Evolutionary conservation across 768 basidiomycete species (phyloP), one percentile per base, ranked within the genome.

Genomic region (Russula lepida): DNA sequence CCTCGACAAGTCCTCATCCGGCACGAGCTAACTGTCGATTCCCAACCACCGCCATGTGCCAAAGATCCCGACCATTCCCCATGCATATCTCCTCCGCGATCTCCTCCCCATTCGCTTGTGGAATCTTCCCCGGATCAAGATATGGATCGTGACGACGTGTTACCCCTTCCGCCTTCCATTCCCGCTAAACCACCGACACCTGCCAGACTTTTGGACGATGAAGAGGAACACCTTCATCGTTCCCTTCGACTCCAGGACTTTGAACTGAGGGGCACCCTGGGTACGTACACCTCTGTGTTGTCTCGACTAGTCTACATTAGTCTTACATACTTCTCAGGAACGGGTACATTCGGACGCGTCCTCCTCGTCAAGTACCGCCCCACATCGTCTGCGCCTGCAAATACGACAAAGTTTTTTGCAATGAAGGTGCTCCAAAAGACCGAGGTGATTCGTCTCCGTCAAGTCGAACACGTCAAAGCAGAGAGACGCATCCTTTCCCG

Each of bases 381-480:
- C 5, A 63, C 76, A 49, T 76, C 80, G 2, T 71, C 77, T 23
- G 70, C 76, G 4, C 75, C 76, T 5, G 72, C 79, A 23, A 77
- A 77, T 64, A 72, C 82, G 3, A 81, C 83, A 61, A 76, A 75
- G 41, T 82, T 85, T 70, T 95, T 89, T 68, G 92, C 92, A 11
- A 81, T 95, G 83, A 95, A 95, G 72, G 86, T 95, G 17, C 80
- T 95, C 43, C 85, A 84, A 64, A 95, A 95, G 73, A 81, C 82
- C 4, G 89, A 92, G 66, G 85, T 94, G 58, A 88, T 93, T 54
- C 84, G 86, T 51, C 81, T 98, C 52, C 89, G 95, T 48, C 97
- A 99, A 71, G 90, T 98, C 56, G 94, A 98, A 71, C 97, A 99
- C 72, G 95, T 98, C 69, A 98, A 95, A 69, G 92, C 92, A 9